Evolutionary conservation across 2,329 filamentous ascomycete genomes (phyloP).

Genomic region (Colletotrichum cordylinicola): DNA sequence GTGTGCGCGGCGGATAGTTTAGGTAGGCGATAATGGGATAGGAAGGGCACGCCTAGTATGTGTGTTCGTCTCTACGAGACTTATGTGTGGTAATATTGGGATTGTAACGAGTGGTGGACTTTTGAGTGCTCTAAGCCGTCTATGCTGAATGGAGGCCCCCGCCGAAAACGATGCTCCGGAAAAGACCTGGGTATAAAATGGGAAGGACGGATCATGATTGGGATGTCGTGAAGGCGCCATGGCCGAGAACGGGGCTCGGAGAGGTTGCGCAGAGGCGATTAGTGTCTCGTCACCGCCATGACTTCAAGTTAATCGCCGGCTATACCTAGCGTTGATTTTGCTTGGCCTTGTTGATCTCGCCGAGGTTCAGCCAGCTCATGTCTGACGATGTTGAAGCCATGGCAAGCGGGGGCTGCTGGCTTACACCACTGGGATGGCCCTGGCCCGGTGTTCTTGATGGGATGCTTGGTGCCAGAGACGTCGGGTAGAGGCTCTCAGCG

Average conservation of each 20-base stretch:
- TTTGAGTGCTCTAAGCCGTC: conserved; percentile 24
- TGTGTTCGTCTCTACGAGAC: conserved; percentile 1
- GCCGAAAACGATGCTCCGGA: conserved; percentile 24
- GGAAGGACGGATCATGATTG: conserved; percentile 24
- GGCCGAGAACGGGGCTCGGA: conserved; percentile 17
- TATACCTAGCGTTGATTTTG: background rate
- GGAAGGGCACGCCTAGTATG: conserved; percentile 2
- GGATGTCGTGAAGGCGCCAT: conserved; percentile 22
- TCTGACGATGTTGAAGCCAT: conserved; percentile 62
- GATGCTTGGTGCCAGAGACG: conserved; percentile 43
- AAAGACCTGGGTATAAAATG: conserved; percentile 27
- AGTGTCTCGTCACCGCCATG: conserved; percentile 16
- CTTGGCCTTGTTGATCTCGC: conserved; percentile 41
- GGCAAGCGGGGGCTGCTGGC: conserved; percentile 55
- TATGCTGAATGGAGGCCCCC: conserved; percentile 22
- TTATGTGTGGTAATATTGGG: conserved; percentile 2
- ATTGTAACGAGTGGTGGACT: conserved; percentile 20
- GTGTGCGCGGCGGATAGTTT: background rate
- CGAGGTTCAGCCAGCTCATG: conserved; percentile 83
- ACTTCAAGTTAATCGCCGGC: background rate
- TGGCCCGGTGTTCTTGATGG: conserved; percentile 31
- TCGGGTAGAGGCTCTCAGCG: conserved; percentile 47
- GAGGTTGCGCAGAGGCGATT: conserved; percentile 8
- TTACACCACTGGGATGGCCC: conserved; percentile 40
- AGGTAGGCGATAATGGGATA: background rate